Evolutionary conservation across 257 asterid genomes (phyloP).

Genomic region (Ilex asprella): DNA sequence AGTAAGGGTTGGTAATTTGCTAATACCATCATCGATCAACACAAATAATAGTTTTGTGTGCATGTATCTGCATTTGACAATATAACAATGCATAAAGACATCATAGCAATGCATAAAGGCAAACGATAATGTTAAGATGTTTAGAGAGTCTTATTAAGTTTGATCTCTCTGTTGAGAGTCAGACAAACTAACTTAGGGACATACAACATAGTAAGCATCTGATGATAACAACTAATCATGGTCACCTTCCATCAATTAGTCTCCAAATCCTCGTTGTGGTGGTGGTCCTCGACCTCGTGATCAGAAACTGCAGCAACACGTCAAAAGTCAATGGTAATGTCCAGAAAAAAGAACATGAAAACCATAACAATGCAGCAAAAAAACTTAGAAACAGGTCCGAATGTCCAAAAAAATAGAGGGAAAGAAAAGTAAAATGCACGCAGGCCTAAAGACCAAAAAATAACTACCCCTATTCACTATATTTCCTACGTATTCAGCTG

Average conservation of each 20-base stretch:
- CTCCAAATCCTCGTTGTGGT: too few relatives aligned
- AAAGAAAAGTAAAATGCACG: slow-evolving; percentile 77
- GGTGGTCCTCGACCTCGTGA: background rate
- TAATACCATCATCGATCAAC: too few relatives aligned
- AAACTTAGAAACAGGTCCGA: slow-evolving; percentile 89
- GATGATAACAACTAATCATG: background rate
- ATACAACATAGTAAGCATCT: too few relatives aligned
- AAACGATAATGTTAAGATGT: too few relatives aligned
- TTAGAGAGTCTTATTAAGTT: too few relatives aligned
- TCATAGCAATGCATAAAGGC: too few relatives aligned
- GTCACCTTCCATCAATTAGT: background rate
- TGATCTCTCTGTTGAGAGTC: too few relatives aligned
- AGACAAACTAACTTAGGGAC: too few relatives aligned
- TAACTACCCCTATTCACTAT: slow-evolving; percentile 74
- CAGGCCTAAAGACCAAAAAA: slow-evolving; percentile 88
- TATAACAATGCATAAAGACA: too few relatives aligned
- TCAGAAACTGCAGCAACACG: background rate
- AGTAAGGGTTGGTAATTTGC: too few relatives aligned
- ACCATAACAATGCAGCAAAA: slow-evolving; percentile 44
- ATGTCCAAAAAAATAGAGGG: slow-evolving; percentile 85
- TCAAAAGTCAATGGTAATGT: slow-evolving; percentile 38
- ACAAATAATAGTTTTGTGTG: too few relatives aligned
- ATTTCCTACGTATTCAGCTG: slow-evolving; percentile 53
- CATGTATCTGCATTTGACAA: too few relatives aligned
- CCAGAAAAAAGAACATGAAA: slow-evolving; percentile 60